phyloP scores from a whole-genome alignment of 192 early-diverging fungal species.

The Pilaira anomala region DNA sequence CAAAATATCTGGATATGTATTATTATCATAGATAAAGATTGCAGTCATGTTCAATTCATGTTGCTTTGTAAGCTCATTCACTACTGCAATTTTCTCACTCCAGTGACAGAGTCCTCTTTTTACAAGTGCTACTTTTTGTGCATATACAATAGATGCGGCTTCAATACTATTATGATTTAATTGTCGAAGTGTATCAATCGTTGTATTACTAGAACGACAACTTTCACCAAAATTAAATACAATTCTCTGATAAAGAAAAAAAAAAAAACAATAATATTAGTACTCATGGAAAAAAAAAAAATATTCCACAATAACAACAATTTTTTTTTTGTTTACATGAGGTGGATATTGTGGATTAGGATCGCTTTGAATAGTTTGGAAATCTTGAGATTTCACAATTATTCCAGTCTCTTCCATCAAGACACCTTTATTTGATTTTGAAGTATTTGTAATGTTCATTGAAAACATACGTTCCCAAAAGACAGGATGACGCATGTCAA shows the following conservation, averaged over 20 bases:
- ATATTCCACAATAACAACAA: not conserved
- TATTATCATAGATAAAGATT: constrained; percentile 26
- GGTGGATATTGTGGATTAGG: not conserved
- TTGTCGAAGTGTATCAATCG: constrained; percentile 2
- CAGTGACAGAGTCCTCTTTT: constrained; percentile 24
- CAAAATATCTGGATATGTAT: not conserved
- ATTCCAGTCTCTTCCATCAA: too few relatives aligned
- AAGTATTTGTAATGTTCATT: too few relatives aligned
- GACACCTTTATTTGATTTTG: too few relatives aligned
- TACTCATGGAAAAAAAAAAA: not conserved
- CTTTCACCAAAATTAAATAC: constrained; percentile 15
- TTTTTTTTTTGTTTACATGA: not conserved
- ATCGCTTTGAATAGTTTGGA: constrained; percentile 4
- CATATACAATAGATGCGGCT: not conserved
- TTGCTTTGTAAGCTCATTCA: not conserved
- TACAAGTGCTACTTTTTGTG: constrained; percentile 23
- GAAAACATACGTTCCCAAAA: too few relatives aligned
- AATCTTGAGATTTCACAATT: not conserved
- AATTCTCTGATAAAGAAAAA: constrained; percentile 4
- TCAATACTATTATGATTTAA: constrained; percentile 2
- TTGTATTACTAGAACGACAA: constrained; percentile 15
- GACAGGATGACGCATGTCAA: too few relatives aligned
- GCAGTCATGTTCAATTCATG: constrained; percentile 15
- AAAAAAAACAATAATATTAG: not conserved
- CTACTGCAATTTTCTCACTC: constrained; percentile 21